A percentile compares a stretch with the other conserved stretches of the same genome.
Evolutionary conservation across 2,329 filamentous ascomycete species (phyloP).

Genomic region (Dryadomyces quercivorus): DNA sequence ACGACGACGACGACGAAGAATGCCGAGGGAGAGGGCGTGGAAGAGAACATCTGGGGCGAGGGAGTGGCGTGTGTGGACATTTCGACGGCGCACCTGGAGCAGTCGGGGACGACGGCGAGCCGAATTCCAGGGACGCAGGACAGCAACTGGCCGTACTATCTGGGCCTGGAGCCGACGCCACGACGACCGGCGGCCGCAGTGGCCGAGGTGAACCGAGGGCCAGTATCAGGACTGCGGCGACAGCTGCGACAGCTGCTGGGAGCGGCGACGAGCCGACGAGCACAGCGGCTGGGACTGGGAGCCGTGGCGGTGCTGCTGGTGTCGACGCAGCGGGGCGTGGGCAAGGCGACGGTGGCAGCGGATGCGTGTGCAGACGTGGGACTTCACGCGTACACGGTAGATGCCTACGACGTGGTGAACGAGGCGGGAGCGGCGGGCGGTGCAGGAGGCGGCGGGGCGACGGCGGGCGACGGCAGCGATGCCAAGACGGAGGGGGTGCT

Average conservation of each 20-base stretch:
- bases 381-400: slow-evolving; percentile 76
- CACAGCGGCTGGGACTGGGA: slow-evolving; percentile 76
- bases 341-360: slow-evolving; percentile 69
- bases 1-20: slow-evolving; percentile 19
- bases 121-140: slow-evolving; percentile 64
- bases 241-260: slow-evolving; percentile 75
- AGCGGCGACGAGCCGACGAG: slow-evolving; percentile 76
- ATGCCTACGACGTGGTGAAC: slow-evolving; percentile 89
- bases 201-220: slow-evolving; percentile 31
- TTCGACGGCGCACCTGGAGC: slow-evolving; percentile 75
- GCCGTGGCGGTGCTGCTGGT: slow-evolving; percentile 79
- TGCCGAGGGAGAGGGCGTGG: slow-evolving; percentile 34
- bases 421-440: slow-evolving; percentile 58
- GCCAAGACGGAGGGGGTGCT: slow-evolving; percentile 90
- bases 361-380: slow-evolving; percentile 80
- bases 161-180: slow-evolving; percentile 60
- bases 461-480: slow-evolving; percentile 52
- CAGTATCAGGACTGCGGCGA: slow-evolving; percentile 45
- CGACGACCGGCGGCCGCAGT: slow-evolving; percentile 30
- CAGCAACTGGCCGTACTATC: slow-evolving; percentile 82
- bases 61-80: slow-evolving; percentile 79
- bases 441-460: neutral
- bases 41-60: slow-evolving; percentile 61
- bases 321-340: slow-evolving; percentile 86
- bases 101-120: slow-evolving; percentile 77